These are phyloP conservation scores for Blastomyces parvus DNA, from an alignment of 2,329 filamentous ascomycete genomes.

Conservation along the genomic window DNA sequence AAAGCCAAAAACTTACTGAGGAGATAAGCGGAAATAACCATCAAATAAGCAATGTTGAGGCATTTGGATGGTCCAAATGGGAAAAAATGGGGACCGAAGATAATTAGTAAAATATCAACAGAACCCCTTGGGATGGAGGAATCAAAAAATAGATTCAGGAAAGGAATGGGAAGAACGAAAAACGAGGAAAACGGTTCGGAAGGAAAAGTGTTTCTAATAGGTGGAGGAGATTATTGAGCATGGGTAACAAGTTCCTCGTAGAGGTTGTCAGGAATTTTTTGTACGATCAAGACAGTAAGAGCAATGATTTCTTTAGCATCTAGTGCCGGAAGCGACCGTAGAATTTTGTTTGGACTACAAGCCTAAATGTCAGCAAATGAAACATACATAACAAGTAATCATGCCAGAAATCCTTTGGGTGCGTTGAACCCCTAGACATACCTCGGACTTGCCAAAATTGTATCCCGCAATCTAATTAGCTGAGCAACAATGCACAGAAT, in stretches of 20 bases:
- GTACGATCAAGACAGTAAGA: constrained; percentile 74
- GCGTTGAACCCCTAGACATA: constrained; percentile 33
- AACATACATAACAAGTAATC: constrained; percentile 2
- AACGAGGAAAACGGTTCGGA: not conserved
- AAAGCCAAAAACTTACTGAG: not conserved
- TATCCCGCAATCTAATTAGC: constrained; percentile 74
- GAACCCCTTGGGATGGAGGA: not conserved
- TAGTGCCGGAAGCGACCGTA: constrained; percentile 77
- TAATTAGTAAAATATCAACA: not conserved
- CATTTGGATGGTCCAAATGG: not conserved
- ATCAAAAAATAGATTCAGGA: not conserved
- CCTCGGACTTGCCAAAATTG: constrained; percentile 76
- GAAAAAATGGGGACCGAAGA: not conserved
- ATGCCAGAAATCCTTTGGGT: not conserved
- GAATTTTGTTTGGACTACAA: constrained; percentile 74
- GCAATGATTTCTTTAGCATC: constrained; percentile 76
- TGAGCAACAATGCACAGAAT: constrained; percentile 95
- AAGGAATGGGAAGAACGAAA: not conserved
- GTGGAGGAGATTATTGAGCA: constrained; percentile 44
- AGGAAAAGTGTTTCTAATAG: not conserved
- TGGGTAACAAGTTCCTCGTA: constrained; percentile 86
- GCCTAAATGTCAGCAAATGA: constrained; percentile 12
- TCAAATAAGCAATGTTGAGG: not conserved
- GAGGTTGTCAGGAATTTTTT: constrained; percentile 80
- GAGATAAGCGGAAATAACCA: not conserved